Evolutionary conservation across 257 asterid species (phyloP), one percentile per base, ranked within the genome.

Genomic region (Solanum medicagineum): DNA sequence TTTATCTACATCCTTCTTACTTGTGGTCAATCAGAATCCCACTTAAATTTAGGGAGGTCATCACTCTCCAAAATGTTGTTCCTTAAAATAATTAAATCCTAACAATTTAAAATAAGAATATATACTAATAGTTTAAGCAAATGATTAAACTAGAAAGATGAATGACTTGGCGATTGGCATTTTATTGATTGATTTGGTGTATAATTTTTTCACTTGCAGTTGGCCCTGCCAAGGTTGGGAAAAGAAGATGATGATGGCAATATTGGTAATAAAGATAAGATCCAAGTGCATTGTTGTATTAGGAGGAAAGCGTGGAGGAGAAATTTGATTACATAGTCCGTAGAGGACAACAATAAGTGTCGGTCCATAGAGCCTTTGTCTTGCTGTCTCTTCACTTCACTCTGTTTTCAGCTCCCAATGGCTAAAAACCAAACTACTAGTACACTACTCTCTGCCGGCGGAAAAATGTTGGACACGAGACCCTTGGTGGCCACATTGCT

Each of bases 401-500:
- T 73, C 36, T 74, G 12, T 73, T 45, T n/a, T 45, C 59, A 44
- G 56, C n/a, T 73, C 10, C 51, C 81, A 74, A 74, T 74, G 81
- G 81, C 81, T 22, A 74, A 74, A 74, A 55, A 22, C 11, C n/a
- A 60, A 74, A 74, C 17, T 16, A 29, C 17, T 16, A 29, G 36
- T 32, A 66, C 71, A 13, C n/a, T 4, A 6, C 44, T 60, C 42
- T 84, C 91, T 68, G 86, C 84, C 88, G 85, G 90, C 88, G 85
- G 90, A 10, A 92, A 91, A 59, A 75, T 92, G 81, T 87, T 91
- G 89, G 97, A 93, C 54, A 90, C 92, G 59, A 93, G 89, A 86
- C 90, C 95, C 26, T 80, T 92, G 60, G 84, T 93, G 84, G 92
- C 93, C 84, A 87, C 95, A 87, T 89, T 93, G 85, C 87, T 93